A percentile compares a stretch with the other conserved stretches of the same genome.
Conservation (phyloP, 129 eudicot genomes). For the Artemisia argyi region DNA sequence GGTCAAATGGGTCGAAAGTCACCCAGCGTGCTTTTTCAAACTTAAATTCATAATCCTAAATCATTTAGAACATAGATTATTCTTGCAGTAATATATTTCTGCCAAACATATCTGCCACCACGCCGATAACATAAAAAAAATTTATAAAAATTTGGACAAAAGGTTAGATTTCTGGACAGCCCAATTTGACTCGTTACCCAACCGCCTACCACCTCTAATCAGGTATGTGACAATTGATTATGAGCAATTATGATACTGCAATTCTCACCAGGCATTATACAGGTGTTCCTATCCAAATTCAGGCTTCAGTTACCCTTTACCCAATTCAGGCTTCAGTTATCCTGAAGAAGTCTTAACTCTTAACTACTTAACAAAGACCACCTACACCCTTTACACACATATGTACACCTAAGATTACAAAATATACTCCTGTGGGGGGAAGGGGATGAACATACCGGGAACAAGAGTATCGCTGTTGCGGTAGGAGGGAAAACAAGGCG, state of each 20-base stretch:
- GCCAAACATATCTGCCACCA: background rate
- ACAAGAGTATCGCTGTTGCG: conserved; percentile 82
- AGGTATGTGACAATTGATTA: too few species aligned
- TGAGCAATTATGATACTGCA: too few species aligned
- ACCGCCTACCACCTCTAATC: background rate
- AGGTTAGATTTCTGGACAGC: background rate
- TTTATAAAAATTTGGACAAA: background rate
- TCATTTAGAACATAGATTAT: background rate
- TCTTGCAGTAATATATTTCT: background rate
- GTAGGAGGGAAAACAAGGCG: conserved; percentile 99
- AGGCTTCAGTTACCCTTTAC: too few species aligned
- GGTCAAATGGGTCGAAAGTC: background rate
- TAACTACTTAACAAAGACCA: too few species aligned
- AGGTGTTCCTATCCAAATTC: too few species aligned
- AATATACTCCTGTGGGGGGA: background rate
- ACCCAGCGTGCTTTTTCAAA: background rate
- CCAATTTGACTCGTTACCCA: background rate
- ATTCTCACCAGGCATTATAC: too few species aligned
- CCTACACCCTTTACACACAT: too few species aligned
- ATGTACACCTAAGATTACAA: too few species aligned
- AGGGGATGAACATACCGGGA: conserved; percentile 58
- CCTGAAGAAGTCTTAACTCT: too few species aligned
- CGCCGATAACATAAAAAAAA: background rate
- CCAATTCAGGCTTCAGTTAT: too few species aligned
- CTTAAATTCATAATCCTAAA: background rate